Percentiles rank a stretch among this genome's conserved stretches.
phyloP scores from a whole-genome alignment of 1,284 basidiomycete genomes.

The Heterobasidion parviporum region DNA sequence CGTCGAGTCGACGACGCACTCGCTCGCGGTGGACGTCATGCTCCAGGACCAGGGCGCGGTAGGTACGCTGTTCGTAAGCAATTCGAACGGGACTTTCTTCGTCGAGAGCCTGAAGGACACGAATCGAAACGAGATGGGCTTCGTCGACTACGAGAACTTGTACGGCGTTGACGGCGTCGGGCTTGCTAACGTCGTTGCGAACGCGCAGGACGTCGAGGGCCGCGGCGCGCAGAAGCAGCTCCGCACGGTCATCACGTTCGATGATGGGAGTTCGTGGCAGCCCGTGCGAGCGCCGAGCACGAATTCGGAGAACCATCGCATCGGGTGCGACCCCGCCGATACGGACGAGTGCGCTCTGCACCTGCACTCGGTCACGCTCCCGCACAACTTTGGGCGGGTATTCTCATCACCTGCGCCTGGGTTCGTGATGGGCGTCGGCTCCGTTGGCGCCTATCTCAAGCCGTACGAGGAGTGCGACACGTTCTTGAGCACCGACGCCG shows the following conservation, averaged over 20 bases:
- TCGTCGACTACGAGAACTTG: conserved; percentile 90
- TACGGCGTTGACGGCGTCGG: conserved; percentile 93
- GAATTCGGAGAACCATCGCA: conserved; percentile 53
- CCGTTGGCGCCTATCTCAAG: conserved; percentile 63
- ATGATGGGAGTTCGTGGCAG: conserved; percentile 86
- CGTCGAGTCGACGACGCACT: conserved; percentile 88
- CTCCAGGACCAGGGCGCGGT: conserved; percentile 65
- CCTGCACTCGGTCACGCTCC: conserved; percentile 84
- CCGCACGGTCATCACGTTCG: conserved; percentile 79
- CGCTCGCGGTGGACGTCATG: conserved; percentile 89
- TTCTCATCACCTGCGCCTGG: conserved; percentile 95
- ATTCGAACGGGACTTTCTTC: conserved; percentile 92
- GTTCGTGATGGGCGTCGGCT: conserved; percentile 92
- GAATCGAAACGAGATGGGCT: conserved; percentile 81
- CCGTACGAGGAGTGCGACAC: conserved; percentile 91
- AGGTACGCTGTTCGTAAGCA: conserved; percentile 91
- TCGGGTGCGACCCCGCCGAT: conserved; percentile 57
- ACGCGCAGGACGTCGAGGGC: conserved; percentile 75
- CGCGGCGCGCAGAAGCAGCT: conserved; percentile 59
- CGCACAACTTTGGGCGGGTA: conserved; percentile 89
- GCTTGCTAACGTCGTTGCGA: conserved; percentile 81
- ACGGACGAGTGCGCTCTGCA: conserved; percentile 73
- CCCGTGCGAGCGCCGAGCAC: conserved; percentile 56
- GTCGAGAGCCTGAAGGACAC: conserved; percentile 89
- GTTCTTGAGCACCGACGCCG: conserved; percentile 87